These are phyloP conservation scores for Boletus eberwhitei DNA, from an alignment of 768 basidiomycete species.

Conservation along the genomic window DNA sequence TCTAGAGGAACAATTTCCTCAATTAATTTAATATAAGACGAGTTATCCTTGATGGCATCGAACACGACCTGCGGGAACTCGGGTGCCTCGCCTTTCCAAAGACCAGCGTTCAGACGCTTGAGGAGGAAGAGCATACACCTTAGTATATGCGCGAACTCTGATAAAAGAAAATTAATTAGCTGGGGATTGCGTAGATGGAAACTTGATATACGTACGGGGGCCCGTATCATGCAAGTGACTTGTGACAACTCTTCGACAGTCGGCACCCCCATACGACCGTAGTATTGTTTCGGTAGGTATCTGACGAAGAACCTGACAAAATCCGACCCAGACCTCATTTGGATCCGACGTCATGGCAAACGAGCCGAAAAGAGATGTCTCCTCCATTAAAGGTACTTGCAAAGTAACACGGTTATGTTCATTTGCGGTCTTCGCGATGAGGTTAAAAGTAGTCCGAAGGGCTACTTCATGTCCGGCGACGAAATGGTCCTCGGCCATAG, in stretches of 20 bases:
- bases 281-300: constrained; percentile 47
- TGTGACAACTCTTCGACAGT: constrained; percentile 53
- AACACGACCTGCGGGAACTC: constrained; percentile 79
- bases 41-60: constrained; percentile 81
- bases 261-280: constrained; percentile 33
- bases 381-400: constrained; percentile 3
- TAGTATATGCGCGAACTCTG: constrained; percentile 61
- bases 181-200: constrained; percentile 1
- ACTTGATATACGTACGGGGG: constrained; percentile 47
- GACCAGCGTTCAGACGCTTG: constrained; percentile 46
- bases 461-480: constrained; percentile 44
- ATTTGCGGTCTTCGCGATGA: constrained; percentile 15
- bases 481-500: constrained; percentile 50
- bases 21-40: constrained; percentile 47
- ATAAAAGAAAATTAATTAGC: constrained; percentile 6
- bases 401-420: neutral
- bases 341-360: constrained; percentile 37
- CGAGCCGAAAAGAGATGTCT: neutral
- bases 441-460: constrained; percentile 38
- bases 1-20: constrained; percentile 31
- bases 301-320: constrained; percentile 45
- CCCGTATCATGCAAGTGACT: constrained; percentile 60
- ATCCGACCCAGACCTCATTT: constrained; percentile 51
- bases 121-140: constrained; percentile 58
- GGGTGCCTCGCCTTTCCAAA: constrained; percentile 71